These are phyloP conservation scores for Phlyctochytrium arcticum DNA, from an alignment of 192 early-diverging fungal species.

Conservation along the genomic window DNA sequence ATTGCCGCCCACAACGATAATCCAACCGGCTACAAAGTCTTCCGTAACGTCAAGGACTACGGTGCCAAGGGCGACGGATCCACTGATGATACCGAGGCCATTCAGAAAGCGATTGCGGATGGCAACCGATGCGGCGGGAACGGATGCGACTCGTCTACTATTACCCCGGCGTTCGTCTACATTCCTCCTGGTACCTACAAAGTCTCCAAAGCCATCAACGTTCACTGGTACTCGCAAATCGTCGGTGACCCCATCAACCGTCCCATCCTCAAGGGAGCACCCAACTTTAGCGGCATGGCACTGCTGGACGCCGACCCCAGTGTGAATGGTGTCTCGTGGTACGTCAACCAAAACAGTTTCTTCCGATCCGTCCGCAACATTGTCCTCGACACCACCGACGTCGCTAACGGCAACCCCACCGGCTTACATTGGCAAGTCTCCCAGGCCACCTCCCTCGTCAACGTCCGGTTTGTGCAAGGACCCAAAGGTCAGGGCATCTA, in stretches of 20 bases:
- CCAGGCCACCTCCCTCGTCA: conserved; percentile 37
- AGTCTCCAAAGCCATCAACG: conserved; percentile 23
- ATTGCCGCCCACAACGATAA: background rate
- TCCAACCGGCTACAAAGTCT: conserved; percentile 26
- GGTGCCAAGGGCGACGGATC: conserved; percentile 40
- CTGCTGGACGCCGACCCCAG: conserved; percentile 41
- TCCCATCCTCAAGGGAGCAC: conserved; percentile 32
- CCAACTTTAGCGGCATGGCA: conserved; percentile 35
- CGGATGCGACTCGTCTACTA: conserved; percentile 40
- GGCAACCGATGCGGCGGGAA: conserved; percentile 34
- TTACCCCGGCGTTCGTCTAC: conserved; percentile 36
- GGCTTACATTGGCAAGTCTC: conserved; percentile 45
- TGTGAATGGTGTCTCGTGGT: conserved; percentile 27
- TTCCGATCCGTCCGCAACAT: conserved; percentile 44
- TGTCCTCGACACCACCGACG: conserved; percentile 32
- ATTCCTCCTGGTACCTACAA: conserved; percentile 41
- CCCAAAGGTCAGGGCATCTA: conserved; percentile 32
- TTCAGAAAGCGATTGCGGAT: conserved; percentile 32
- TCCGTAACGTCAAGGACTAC: conserved; percentile 8
- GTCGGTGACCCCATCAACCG: conserved; percentile 35
- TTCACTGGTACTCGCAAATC: conserved; percentile 42
- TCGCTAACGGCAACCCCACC: conserved; percentile 21
- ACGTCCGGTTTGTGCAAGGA: conserved; percentile 32
- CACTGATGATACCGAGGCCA: conserved; percentile 40
- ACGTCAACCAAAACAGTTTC: conserved; percentile 39